phyloP scores from a whole-genome alignment of 768 basidiomycete genomes.

The Tulasnella sp. region DNA sequence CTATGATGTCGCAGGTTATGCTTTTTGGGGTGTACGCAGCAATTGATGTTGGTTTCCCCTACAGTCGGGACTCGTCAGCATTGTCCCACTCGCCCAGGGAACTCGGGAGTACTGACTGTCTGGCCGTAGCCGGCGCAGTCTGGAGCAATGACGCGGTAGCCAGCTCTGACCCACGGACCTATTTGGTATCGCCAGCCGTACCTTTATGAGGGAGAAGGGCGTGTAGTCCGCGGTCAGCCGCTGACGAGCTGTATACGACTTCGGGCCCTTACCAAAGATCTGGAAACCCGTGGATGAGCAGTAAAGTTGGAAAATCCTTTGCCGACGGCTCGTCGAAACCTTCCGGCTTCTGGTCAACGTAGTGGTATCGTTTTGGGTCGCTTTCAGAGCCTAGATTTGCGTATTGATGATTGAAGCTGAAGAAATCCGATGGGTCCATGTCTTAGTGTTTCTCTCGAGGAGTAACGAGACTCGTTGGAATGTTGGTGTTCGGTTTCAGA shows the following conservation, averaged over 20 bases:
- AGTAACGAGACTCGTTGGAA: not conserved
- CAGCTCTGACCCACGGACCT: conserved; percentile 57
- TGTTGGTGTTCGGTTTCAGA: not conserved
- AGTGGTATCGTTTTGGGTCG: conserved; percentile 52
- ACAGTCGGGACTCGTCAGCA: not conserved
- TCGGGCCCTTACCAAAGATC: conserved; percentile 46
- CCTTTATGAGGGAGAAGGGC: conserved; percentile 37
- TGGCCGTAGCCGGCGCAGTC: conserved; percentile 58
- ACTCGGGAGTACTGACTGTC: conserved; percentile 34
- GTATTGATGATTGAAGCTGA: conserved; percentile 49
- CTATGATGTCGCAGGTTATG: conserved; percentile 59
- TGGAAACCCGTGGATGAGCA: conserved; percentile 81
- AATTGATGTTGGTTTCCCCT: conserved; percentile 54
- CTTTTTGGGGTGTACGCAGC: conserved; percentile 57
- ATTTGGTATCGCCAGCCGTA: conserved; percentile 77
- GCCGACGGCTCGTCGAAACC: conserved; percentile 35
- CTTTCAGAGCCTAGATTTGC: conserved; percentile 54
- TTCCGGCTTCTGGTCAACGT: conserved; percentile 62
- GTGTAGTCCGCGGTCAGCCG: not conserved
- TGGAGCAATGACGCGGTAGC: conserved; percentile 57
- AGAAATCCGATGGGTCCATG: conserved; percentile 39
- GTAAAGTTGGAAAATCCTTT: conserved; percentile 47
- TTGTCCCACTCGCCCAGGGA: not conserved
- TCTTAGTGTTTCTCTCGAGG: not conserved
- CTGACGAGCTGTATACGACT: not conserved